Conservation (phyloP, 345 rosid species). For the Orychophragmus violaceus region DNA sequence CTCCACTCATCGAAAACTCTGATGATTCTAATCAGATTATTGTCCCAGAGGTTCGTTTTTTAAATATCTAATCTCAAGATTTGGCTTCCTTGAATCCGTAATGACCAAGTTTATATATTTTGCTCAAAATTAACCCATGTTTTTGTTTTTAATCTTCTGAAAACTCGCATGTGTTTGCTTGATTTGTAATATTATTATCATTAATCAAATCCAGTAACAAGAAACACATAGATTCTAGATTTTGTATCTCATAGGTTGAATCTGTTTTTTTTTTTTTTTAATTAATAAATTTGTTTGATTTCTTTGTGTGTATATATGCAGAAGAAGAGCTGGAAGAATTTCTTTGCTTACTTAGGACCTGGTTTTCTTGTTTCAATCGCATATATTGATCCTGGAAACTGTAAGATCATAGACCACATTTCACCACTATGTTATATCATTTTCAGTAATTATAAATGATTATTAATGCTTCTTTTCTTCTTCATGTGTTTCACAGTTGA, state of each 20-base stretch:
- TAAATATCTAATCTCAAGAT: not conserved
- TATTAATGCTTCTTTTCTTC: not conserved
- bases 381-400: constrained; percentile 96
- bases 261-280: too few relatives aligned
- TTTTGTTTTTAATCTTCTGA: not conserved
- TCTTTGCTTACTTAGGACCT: constrained; percentile 86
- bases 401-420: constrained; percentile 35
- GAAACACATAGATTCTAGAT: too few relatives aligned
- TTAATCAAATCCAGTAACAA: too few relatives aligned
- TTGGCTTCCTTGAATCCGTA: not conserved
- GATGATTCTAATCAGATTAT: constrained; percentile 60
- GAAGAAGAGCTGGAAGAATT: constrained; percentile 89
- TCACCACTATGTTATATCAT: not conserved
- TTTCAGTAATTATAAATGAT: not conserved
- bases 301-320: constrained; percentile 33
- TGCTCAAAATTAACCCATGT: not conserved
- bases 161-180: not conserved
- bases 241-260: too few relatives aligned
- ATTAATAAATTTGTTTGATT: not conserved
- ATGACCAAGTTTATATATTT: not conserved
- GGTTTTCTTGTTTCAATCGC: constrained; percentile 96
- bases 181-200: not conserved
- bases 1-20: constrained; percentile 56
- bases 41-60: constrained; percentile 62
- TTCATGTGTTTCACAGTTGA: constrained; percentile 57